Evolutionary conservation across 2,329 filamentous ascomycete genomes (phyloP).

Genomic region (Alternaria incomplexa): DNA sequence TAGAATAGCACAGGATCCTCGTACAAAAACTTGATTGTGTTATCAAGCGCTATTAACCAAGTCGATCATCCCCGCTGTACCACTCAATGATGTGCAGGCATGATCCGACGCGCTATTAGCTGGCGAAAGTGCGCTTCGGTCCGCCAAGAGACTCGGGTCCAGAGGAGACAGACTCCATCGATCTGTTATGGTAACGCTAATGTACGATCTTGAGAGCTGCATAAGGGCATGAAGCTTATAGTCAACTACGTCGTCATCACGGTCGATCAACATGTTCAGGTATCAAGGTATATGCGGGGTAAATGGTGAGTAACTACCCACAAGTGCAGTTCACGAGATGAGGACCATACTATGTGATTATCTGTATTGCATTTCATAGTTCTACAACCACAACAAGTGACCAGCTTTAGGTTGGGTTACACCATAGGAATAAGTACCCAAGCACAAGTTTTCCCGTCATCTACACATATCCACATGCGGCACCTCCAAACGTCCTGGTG

Average conservation of each 20-base stretch:
- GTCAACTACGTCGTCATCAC: neutral
- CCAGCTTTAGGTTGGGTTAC: slow-evolving; percentile 11
- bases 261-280: neutral
- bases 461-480: slow-evolving; percentile 29
- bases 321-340: neutral
- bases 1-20: neutral
- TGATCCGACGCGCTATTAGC: neutral
- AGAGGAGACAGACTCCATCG: neutral
- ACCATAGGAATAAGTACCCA: slow-evolving; percentile 2
- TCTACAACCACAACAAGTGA: slow-evolving; percentile 24
- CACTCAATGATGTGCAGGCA: neutral
- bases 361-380: slow-evolving; percentile 21
- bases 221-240: neutral
- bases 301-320: neutral
- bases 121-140: neutral
- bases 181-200: neutral
- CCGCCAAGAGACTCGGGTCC: neutral
- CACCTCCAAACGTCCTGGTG: neutral
- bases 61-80: neutral
- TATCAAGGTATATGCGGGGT: neutral
- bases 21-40: neutral
- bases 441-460: slow-evolving; percentile 19
- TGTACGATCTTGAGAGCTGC: neutral
- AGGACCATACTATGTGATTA: neutral
- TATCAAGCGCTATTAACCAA: neutral